Evolutionary conservation across 2,329 filamentous ascomycete genomes (phyloP).

Genomic region (Neopestalotiopsis rosae): DNA sequence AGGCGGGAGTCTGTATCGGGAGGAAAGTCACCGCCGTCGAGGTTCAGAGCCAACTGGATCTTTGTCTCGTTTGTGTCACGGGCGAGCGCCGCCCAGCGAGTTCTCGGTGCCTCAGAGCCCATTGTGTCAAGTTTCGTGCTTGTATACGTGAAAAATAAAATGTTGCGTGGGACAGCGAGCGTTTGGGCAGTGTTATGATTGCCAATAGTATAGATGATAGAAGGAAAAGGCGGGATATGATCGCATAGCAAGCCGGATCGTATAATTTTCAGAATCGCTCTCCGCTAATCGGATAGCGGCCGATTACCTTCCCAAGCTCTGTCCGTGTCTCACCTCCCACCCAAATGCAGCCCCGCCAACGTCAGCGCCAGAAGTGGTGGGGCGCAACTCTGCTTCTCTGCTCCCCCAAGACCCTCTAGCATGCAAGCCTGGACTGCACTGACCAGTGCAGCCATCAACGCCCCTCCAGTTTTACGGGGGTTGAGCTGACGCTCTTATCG

Average conservation of each 20-base stretch:
- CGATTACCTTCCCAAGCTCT: slow-evolving; percentile 10
- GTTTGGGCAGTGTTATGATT: not conserved
- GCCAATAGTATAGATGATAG: not conserved
- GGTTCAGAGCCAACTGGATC: slow-evolving; percentile 88
- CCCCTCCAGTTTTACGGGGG: slow-evolving; percentile 1
- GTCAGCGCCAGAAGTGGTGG: not conserved
- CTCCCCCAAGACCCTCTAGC: not conserved
- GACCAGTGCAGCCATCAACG: not conserved
- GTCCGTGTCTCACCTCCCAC: not conserved
- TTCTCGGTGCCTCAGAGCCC: slow-evolving; percentile 32
- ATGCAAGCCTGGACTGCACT: not conserved
- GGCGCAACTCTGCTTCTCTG: not conserved
- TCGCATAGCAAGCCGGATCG: not conserved
- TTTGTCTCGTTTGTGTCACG: slow-evolving; percentile 98
- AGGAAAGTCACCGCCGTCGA: slow-evolving; percentile 85
- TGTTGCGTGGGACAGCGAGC: not conserved
- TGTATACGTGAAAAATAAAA: not conserved
- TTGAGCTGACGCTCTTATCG: slow-evolving; percentile 27
- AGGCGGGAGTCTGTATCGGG: slow-evolving; percentile 65
- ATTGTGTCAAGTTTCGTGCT: slow-evolving; percentile 22
- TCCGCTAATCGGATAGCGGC: slow-evolving; percentile 16
- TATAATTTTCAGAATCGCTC: not conserved
- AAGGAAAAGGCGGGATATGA: not conserved
- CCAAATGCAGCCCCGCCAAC: not conserved
- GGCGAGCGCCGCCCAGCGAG: slow-evolving; percentile 77